These are phyloP conservation scores for Eutrema heterophyllum DNA, from an alignment of 345 rosid species.

Conservation along the genomic window DNA sequence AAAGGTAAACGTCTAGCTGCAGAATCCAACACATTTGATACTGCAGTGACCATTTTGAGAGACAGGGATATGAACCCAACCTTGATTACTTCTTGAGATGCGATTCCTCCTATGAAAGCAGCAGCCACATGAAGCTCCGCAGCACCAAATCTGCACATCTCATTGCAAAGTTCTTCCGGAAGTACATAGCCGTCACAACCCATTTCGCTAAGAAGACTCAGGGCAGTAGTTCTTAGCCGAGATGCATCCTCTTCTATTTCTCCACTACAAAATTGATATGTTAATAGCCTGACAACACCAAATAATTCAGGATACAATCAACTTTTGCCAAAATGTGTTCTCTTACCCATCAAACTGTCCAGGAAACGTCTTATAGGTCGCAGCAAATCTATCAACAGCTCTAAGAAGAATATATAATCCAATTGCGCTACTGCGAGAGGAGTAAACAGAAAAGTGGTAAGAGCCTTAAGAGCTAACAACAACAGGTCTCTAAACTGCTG, in stretches of 20 bases:
- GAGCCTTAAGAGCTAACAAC: neutral
- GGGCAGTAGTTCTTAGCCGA: conserved; percentile 56
- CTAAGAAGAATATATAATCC: conserved; percentile 86
- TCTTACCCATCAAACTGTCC: conserved; percentile 89
- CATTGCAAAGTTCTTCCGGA: conserved; percentile 77
- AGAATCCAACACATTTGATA: neutral
- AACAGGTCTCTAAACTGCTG: neutral
- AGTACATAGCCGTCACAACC: conserved; percentile 72
- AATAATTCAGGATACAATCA: neutral
- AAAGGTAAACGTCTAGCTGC: neutral
- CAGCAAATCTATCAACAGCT: conserved; percentile 81
- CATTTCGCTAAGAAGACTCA: conserved; percentile 62
- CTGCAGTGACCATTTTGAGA: neutral
- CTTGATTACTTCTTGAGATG: conserved; percentile 96
- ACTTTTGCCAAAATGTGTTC: neutral
- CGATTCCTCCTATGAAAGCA: conserved; percentile 84
- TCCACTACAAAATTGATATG: conserved; percentile 22
- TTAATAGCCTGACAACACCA: neutral
- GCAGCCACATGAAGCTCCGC: conserved; percentile 93
- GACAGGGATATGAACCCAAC: conserved; percentile 31
- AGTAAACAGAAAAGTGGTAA: conserved; percentile 5
- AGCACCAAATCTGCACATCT: conserved; percentile 93
- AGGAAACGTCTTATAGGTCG: conserved; percentile 82
- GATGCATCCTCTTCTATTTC: conserved; percentile 69
- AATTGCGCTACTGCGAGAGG: conserved; percentile 47